A percentile compares a stretch with the other conserved stretches of the same genome.
Evolutionary conservation across 2,329 filamentous ascomycete genomes (phyloP).

Genomic region (Aspergillus sp.): DNA sequence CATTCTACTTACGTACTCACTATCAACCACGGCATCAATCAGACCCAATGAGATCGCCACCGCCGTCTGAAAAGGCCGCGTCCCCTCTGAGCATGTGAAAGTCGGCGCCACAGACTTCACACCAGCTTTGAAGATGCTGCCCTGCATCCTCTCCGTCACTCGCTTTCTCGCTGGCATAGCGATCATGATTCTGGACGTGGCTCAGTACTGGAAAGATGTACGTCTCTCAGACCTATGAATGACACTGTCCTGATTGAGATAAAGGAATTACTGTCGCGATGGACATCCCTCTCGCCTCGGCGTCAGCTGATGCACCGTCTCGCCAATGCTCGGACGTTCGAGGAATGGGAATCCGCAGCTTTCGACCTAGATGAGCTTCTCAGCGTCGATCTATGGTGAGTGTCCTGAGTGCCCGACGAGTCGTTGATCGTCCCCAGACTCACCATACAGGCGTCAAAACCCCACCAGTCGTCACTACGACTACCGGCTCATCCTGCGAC

Average conservation of each 20-base stretch:
- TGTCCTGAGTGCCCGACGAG: not conserved
- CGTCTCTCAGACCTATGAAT: constrained; percentile 8
- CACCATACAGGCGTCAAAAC: constrained; percentile 70
- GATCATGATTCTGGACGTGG: constrained; percentile 61
- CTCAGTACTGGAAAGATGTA: constrained; percentile 63
- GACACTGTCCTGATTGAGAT: not conserved
- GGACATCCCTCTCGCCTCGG: constrained; percentile 62
- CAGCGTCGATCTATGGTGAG: constrained; percentile 76
- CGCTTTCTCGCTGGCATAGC: constrained; percentile 43
- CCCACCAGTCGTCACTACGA: constrained; percentile 80
- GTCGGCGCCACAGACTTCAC: not conserved
- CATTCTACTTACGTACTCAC: too few species aligned
- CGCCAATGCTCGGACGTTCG: constrained; percentile 66
- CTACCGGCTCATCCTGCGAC: constrained; percentile 76
- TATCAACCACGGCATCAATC: too few species aligned
- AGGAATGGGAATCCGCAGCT: constrained; percentile 85
- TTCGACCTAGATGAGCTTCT: constrained; percentile 77
- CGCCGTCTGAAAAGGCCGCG: too few species aligned
- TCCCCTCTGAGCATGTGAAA: constrained; percentile 23
- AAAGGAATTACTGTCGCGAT: constrained; percentile 71
- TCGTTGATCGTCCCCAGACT: not conserved
- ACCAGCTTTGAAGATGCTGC: constrained; percentile 18
- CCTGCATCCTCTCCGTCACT: constrained; percentile 24
- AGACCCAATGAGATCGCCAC: not conserved
- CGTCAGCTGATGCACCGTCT: constrained; percentile 67